Evolutionary conservation across 2,329 filamentous ascomycete genomes (phyloP).

Genomic region (Paraphaeosphaeria minitans): DNA sequence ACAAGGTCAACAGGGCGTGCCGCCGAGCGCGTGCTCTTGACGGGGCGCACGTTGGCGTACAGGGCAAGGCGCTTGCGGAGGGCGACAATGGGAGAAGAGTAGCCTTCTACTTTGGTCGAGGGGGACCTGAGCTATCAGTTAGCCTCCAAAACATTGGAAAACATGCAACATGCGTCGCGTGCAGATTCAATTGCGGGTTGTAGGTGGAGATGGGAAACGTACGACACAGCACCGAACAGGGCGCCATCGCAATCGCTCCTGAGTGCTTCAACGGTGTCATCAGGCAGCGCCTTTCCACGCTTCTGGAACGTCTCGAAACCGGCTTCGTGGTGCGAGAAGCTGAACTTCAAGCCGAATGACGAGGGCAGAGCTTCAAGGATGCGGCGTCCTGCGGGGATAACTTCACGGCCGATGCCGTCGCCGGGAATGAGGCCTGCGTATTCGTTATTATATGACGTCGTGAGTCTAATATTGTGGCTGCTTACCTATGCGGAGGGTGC

Average conservation of each 20-base stretch:
- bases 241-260: constrained; percentile 93
- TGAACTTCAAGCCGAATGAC: constrained; percentile 92
- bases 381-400: constrained; percentile 90
- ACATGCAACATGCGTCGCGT: not conserved
- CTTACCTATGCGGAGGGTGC: constrained; percentile 38
- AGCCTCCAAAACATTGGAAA: not conserved
- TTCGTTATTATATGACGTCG: not conserved
- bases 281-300: constrained; percentile 85
- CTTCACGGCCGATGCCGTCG: constrained; percentile 97
- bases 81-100: constrained; percentile 95
- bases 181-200: not conserved
- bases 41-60: constrained; percentile 96
- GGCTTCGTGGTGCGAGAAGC: constrained; percentile 89
- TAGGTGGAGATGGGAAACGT: constrained; percentile 13
- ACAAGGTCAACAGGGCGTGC: constrained; percentile 83
- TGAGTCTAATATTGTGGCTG: not conserved
- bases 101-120: constrained; percentile 86
- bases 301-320: constrained; percentile 93
- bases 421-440: constrained; percentile 86
- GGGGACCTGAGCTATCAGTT: constrained; percentile 66
- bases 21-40: constrained; percentile 77
- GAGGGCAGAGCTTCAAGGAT: constrained; percentile 89
- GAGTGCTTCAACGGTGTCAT: constrained; percentile 87
- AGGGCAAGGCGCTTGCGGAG: constrained; percentile 93
- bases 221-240: constrained; percentile 91